A percentile compares a stretch with the other conserved stretches of the same genome.
Conservation (phyloP, 345 rosid species). For the Syzygium aromaticum region DNA sequence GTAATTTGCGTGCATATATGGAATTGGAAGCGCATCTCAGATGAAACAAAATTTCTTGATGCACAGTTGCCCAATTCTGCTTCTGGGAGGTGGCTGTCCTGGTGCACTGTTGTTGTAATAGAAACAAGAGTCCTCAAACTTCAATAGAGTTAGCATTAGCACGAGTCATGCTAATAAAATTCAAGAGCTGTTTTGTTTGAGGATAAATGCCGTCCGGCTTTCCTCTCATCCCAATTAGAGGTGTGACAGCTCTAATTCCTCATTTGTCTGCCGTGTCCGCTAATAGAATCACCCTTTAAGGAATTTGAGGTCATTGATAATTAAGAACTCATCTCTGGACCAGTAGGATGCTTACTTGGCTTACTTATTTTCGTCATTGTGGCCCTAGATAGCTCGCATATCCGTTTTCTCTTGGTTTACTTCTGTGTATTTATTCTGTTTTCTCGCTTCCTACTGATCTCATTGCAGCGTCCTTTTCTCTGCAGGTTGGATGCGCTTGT, state of each 20-base stretch:
- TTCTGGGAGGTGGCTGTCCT: not conserved
- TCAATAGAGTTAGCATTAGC: not conserved
- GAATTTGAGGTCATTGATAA: not conserved
- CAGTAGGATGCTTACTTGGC: not conserved
- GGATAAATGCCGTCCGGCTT: not conserved
- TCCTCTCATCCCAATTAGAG: not conserved
- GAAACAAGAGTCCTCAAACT: not conserved
- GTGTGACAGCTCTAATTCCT: not conserved
- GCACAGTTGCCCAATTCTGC: not conserved
- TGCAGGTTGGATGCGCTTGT: slow-evolving; percentile 39
- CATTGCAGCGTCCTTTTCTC: slow-evolving; percentile 13
- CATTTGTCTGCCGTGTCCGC: not conserved
- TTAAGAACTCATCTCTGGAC: not conserved
- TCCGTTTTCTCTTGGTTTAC: not conserved
- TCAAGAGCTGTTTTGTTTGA: not conserved
- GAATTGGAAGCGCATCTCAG: not conserved
- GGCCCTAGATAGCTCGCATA: not conserved
- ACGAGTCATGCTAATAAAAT: not conserved
- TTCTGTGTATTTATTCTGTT: not conserved
- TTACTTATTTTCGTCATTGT: not conserved
- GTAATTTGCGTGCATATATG: not conserved
- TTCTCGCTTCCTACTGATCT: not conserved
- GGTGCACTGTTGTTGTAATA: not conserved
- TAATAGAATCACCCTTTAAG: not conserved
- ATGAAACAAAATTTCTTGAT: not conserved